Conservation (phyloP, 2,329 filamentous ascomycete species). For the Ustilaginoidea virens region DNA sequence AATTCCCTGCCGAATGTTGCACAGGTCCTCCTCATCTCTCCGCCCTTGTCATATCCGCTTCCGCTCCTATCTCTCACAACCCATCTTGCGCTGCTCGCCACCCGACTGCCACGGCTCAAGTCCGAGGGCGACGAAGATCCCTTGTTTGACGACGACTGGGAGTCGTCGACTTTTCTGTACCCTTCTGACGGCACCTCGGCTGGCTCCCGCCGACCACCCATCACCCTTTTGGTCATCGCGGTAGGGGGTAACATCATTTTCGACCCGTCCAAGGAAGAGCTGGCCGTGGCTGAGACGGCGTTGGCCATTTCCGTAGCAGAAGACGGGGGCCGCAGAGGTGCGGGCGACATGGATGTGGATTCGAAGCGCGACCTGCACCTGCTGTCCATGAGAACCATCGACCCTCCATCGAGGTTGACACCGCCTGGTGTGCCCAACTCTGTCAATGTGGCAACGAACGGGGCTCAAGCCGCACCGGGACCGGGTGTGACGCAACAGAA, state of each 20-base stretch:
- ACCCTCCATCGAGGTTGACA: conserved; percentile 59
- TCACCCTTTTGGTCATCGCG: conserved; percentile 80
- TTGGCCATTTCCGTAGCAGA: conserved; percentile 69
- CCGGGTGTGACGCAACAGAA: conserved; percentile 19
- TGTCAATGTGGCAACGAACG: conserved; percentile 38
- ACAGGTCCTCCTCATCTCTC: conserved; percentile 92
- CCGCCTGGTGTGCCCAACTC: conserved; percentile 53
- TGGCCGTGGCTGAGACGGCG: conserved; percentile 81
- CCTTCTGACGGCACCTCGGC: conserved; percentile 26
- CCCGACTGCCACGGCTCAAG: conserved; percentile 68
- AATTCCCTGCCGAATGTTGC: too few relatives aligned
- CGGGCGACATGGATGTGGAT: conserved; percentile 26
- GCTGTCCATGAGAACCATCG: conserved; percentile 55
- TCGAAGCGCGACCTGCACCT: conserved; percentile 36
- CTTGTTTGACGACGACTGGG: conserved; percentile 97
- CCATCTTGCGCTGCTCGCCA: conserved; percentile 81
- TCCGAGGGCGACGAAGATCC: conserved; percentile 92
- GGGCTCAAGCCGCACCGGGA: conserved; percentile 16
- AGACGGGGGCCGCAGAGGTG: conserved; percentile 10
- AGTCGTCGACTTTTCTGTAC: conserved; percentile 65
- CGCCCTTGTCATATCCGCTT: conserved; percentile 80
- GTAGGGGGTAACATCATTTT: conserved; percentile 84
- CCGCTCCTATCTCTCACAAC: conserved; percentile 85
- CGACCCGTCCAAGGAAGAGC: conserved; percentile 80
- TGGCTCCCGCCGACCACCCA: conserved; percentile 51